Evolutionary conservation across 371 early-diverging fungal species (phyloP).

Genomic region (Syncephalastrum sp.): DNA sequence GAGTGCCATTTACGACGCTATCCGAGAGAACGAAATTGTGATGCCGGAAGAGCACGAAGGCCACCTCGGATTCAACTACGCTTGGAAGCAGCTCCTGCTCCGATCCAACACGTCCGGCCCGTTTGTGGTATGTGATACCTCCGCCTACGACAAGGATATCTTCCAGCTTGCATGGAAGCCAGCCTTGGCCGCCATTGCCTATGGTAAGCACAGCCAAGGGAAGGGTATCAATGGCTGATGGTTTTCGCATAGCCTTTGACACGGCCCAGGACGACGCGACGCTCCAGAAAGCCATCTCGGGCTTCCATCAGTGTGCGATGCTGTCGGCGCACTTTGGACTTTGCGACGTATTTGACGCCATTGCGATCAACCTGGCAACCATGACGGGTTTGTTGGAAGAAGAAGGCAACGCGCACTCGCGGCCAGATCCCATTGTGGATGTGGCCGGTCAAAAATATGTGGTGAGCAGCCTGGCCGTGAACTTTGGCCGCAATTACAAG

Average conservation of each 20-base stretch:
- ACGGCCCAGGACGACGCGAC: conserved; percentile 79
- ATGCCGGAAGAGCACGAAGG: conserved; percentile 94
- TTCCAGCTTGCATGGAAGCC: conserved; percentile 63
- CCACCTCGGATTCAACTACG: conserved; percentile 90
- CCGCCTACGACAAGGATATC: conserved; percentile 65
- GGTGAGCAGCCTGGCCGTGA: conserved; percentile 71
- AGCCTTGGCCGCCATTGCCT: conserved; percentile 66
- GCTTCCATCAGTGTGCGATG: conserved; percentile 77
- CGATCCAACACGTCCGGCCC: conserved; percentile 51
- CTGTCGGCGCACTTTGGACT: conserved; percentile 75
- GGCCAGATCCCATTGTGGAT: conserved; percentile 60
- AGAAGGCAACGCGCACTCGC: conserved; percentile 38
- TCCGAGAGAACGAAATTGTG: conserved; percentile 78
- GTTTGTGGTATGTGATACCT: conserved; percentile 48
- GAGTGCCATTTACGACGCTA: conserved; percentile 72
- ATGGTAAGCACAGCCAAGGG: conserved; percentile 44
- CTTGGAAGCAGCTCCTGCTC: conserved; percentile 87
- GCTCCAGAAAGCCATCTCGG: conserved; percentile 78
- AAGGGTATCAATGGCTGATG: neutral
- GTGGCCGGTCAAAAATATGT: conserved; percentile 64
- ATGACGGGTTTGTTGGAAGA: conserved; percentile 75
- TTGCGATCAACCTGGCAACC: conserved; percentile 71
- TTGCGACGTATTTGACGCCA: conserved; percentile 75
- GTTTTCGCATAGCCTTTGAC: conserved; percentile 61
- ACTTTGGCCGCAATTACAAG: conserved; percentile 86